These are phyloP conservation scores for Pseudonitzschia multistriata DNA, from an alignment of 108 stramenopile species.

Conservation along the genomic window DNA sequence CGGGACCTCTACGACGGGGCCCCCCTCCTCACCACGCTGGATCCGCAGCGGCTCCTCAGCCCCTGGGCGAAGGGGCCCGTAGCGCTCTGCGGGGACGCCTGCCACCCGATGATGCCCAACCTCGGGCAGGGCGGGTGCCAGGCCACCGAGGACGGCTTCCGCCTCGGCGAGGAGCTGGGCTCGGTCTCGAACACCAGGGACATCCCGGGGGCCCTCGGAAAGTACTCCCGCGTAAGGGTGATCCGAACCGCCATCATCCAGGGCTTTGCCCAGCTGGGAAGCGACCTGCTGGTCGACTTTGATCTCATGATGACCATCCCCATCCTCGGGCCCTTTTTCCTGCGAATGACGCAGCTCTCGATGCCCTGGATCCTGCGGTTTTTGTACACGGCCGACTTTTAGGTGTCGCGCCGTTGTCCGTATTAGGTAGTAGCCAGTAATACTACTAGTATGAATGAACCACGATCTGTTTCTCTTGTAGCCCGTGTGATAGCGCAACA, in stretches of 20 bases:
- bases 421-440: too few species aligned
- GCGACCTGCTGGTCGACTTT: constrained; percentile 89
- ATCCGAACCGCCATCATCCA: constrained; percentile 85
- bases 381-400: constrained; percentile 87
- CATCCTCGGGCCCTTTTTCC: constrained; percentile 88
- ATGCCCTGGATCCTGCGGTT: constrained; percentile 91
- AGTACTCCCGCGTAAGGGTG: constrained; percentile 71
- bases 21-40: constrained; percentile 68
- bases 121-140: constrained; percentile 96
- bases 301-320: constrained; percentile 94
- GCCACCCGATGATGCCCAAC: constrained; percentile 95
- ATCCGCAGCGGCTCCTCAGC: constrained; percentile 56
- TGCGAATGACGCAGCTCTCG: constrained; percentile 86
- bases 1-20: constrained; percentile 96
- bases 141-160: constrained; percentile 94
- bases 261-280: constrained; percentile 84
- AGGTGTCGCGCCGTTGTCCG: constrained; percentile 10
- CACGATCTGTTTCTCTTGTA: too few species aligned
- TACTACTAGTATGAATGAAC: too few species aligned
- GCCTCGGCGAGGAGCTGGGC: constrained; percentile 87
- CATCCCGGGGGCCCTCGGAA: constrained; percentile 59
- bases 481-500: too few species aligned
- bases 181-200: constrained; percentile 73
- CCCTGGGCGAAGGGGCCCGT: constrained; percentile 90
- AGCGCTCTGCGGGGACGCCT: constrained; percentile 93